Percentiles rank a stretch among this genome's conserved stretches.
Conservation (phyloP, 2,329 filamentous ascomycete genomes). For the Penicillium decumbens region DNA sequence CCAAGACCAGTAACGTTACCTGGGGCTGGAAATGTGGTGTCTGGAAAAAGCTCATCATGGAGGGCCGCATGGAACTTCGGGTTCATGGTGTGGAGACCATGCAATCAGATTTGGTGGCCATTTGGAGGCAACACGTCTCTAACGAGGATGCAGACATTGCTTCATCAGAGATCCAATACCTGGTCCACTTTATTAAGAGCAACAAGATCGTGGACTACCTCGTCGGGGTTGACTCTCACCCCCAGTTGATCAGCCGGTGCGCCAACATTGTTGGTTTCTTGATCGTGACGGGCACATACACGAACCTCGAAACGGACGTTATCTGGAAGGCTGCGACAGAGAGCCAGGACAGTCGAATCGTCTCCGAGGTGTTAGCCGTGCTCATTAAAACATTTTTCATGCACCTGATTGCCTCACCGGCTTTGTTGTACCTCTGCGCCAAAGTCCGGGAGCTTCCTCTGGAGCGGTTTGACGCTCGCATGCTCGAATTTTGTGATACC, state of each 20-base stretch:
- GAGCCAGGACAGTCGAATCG: slow-evolving; percentile 78
- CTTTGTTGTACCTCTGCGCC: slow-evolving; percentile 62
- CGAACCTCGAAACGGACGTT: slow-evolving; percentile 65
- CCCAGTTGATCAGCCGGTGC: slow-evolving; percentile 77
- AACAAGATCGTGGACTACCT: slow-evolving; percentile 79
- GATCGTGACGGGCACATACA: slow-evolving; percentile 71
- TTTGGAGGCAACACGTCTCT: slow-evolving; percentile 60
- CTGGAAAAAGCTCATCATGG: slow-evolving; percentile 68
- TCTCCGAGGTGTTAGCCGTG: slow-evolving; percentile 72
- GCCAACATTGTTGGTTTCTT: slow-evolving; percentile 84
- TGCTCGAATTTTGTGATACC: slow-evolving; percentile 58
- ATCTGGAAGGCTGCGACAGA: slow-evolving; percentile 80
- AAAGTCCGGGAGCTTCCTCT: slow-evolving; percentile 65
- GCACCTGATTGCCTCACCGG: slow-evolving; percentile 37
- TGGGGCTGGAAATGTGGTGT: slow-evolving; percentile 65
- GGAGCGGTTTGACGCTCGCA: slow-evolving; percentile 56
- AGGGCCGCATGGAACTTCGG: slow-evolving; percentile 84
- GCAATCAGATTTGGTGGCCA: slow-evolving; percentile 62
- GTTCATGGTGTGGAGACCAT: slow-evolving; percentile 72
- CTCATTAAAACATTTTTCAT: slow-evolving; percentile 48
- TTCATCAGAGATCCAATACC: slow-evolving; percentile 58
- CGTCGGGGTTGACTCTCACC: slow-evolving; percentile 83
- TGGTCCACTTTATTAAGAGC: slow-evolving; percentile 64
- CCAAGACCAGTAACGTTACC: slow-evolving; percentile 35
- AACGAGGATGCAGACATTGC: slow-evolving; percentile 38